phyloP scores from a whole-genome alignment of 164 flowering plant species.

The Protea cynaroides region DNA sequence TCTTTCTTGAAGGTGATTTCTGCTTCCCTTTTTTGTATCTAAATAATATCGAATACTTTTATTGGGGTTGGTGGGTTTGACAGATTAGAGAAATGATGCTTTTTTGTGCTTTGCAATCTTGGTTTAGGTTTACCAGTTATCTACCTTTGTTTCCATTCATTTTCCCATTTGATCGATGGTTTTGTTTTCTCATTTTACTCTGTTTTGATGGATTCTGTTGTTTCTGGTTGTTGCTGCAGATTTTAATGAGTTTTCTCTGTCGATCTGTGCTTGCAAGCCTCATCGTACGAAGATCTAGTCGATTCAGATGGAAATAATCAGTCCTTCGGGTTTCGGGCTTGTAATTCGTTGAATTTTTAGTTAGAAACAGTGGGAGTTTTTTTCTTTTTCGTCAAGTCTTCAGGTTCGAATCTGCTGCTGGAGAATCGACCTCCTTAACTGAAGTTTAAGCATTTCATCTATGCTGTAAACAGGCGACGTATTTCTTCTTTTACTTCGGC shows the following conservation, averaged over 20 bases:
- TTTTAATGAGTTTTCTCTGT: background rate
- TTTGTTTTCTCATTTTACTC: background rate
- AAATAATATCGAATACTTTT: too few relatives aligned
- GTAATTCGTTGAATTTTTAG: background rate
- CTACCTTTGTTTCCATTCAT: background rate
- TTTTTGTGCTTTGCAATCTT: background rate
- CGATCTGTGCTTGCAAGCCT: background rate
- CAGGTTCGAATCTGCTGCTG: background rate
- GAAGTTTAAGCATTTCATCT: background rate
- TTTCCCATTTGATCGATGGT: background rate
- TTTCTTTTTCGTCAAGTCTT: too few relatives aligned
- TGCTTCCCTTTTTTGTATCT: background rate
- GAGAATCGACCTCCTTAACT: background rate
- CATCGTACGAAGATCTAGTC: background rate
- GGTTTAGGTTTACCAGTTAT: slow-evolving; percentile 1
- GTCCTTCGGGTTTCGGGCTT: background rate
- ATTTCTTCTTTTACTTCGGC: too few relatives aligned
- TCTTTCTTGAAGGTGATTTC: background rate
- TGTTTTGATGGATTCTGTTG: background rate
- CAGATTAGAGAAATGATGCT: background rate
- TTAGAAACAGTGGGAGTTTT: background rate
- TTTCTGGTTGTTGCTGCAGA: background rate
- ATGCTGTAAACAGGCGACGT: background rate
- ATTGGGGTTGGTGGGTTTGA: too few relatives aligned
- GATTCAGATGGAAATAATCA: background rate